A percentile compares a stretch with the other conserved stretches of the same genome.
Conservation (phyloP, 805 yeast genomes). For the Zygotorulaspora chibaensis region DNA sequence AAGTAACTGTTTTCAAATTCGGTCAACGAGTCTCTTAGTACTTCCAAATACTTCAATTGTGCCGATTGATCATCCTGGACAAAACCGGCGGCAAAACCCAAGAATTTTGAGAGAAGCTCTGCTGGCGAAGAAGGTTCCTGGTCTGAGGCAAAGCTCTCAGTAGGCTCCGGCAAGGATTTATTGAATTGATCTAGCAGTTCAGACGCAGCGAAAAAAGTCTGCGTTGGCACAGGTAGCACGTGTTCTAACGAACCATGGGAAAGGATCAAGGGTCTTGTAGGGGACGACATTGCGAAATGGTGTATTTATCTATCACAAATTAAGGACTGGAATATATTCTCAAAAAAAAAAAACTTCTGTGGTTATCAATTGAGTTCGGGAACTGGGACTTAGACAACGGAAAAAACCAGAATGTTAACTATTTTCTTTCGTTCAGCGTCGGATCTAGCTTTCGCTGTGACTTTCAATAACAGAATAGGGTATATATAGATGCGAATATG, state of each 20-base stretch:
- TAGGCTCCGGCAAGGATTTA: conserved; percentile 69
- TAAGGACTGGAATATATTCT: conserved; percentile 6
- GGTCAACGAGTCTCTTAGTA: conserved; percentile 61
- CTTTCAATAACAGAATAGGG: no score
- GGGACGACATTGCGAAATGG: conserved; percentile 10
- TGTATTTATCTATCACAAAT: not conserved
- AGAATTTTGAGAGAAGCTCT: conserved; percentile 77
- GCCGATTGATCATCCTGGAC: conserved; percentile 32
- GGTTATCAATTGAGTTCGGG: not conserved
- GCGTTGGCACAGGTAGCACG: conserved; percentile 80
- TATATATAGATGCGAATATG: no score
- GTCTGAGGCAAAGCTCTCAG: conserved; percentile 81
- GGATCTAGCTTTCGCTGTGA: no score
- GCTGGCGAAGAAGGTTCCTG: conserved; percentile 85
- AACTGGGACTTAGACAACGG: not conserved
- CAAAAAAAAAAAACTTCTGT: not conserved
- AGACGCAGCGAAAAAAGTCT: conserved; percentile 70
- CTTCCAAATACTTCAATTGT: conserved; percentile 57
- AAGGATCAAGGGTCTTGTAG: conserved; percentile 77
- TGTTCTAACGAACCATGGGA: conserved; percentile 86
- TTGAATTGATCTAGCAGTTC: conserved; percentile 84
- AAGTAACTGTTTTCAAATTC: conserved; percentile 85
- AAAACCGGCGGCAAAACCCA: conserved; percentile 58
- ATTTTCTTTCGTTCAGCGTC: no score
- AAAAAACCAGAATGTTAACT: not conserved